Percentiles rank a stretch among this genome's conserved stretches.
Conservation (phyloP, 169 alveolate genomes). For the Plasmodium berghei region DNA sequence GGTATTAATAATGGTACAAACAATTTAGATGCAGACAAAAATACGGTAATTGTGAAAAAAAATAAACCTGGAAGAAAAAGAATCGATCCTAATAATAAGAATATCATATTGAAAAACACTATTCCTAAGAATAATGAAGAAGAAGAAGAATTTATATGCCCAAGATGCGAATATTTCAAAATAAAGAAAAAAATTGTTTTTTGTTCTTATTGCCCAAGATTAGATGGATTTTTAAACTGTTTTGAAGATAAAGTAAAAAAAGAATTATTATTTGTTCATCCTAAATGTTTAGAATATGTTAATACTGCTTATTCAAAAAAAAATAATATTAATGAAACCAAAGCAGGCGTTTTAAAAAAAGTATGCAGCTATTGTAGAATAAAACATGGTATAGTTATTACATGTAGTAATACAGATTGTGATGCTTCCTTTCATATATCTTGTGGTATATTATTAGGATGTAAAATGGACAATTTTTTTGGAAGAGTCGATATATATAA, state of each 20-base stretch:
- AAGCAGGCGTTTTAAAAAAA: constrained; percentile 45
- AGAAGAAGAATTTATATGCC: constrained; percentile 61
- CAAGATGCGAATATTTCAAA: constrained; percentile 66
- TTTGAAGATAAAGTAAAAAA: constrained; percentile 73
- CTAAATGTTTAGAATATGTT: constrained; percentile 69
- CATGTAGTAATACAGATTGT: constrained; percentile 73
- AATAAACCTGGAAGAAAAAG: background rate
- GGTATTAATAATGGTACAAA: background rate
- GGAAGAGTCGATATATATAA: constrained; percentile 76
- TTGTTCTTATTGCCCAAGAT: constrained; percentile 71
- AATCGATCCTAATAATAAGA: background rate
- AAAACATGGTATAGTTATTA: constrained; percentile 68
- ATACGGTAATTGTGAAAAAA: background rate
- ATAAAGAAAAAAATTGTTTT: constrained; percentile 57
- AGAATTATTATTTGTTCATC: constrained; percentile 69
- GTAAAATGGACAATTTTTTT: constrained; percentile 74
- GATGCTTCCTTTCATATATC: constrained; percentile 70
- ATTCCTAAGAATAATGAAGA: background rate
- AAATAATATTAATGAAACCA: constrained; percentile 34
- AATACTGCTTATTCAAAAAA: constrained; percentile 72
- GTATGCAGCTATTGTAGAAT: constrained; percentile 72
- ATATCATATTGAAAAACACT: background rate
- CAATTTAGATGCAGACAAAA: background rate
- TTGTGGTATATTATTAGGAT: constrained; percentile 69
- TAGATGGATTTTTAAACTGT: constrained; percentile 75